Conservation (phyloP, 305 asterid species). For the Lippia alba region DNA sequence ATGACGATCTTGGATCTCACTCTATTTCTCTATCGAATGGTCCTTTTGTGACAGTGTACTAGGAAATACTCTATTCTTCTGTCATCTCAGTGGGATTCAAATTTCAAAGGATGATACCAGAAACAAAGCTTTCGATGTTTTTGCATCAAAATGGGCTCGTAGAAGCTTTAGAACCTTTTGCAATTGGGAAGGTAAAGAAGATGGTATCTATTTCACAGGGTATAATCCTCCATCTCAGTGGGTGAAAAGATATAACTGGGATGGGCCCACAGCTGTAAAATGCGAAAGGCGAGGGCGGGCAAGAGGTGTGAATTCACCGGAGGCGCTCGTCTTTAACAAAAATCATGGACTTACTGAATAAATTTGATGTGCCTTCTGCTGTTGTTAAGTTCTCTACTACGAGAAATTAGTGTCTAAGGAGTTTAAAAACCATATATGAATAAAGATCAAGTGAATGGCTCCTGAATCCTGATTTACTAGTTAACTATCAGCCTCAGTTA, state of each 20-base stretch:
- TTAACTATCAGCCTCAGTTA: too few species aligned
- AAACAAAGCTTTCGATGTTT: background rate
- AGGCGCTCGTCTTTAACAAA: too few species aligned
- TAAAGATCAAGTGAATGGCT: too few species aligned
- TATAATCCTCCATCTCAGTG: background rate
- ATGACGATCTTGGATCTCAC: background rate
- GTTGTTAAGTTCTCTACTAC: too few species aligned
- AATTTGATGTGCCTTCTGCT: too few species aligned
- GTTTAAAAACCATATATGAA: too few species aligned
- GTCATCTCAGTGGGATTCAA: constrained; percentile 12
- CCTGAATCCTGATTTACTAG: too few species aligned
- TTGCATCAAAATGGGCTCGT: background rate
- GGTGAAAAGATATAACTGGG: background rate
- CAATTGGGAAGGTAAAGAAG: background rate
- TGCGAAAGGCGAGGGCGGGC: background rate
- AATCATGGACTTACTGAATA: too few species aligned
- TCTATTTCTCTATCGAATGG: background rate
- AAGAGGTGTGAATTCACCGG: too few species aligned
- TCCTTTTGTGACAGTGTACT: background rate
- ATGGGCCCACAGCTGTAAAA: background rate
- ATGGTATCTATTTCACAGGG: background rate
- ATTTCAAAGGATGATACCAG: background rate
- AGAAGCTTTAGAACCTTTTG: background rate
- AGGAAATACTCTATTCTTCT: background rate
- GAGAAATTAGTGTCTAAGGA: too few species aligned